A percentile compares a stretch with the other conserved stretches of the same genome.
Conservation (phyloP, 352 stramenopile species). For the Phytophthora idaei region DNA sequence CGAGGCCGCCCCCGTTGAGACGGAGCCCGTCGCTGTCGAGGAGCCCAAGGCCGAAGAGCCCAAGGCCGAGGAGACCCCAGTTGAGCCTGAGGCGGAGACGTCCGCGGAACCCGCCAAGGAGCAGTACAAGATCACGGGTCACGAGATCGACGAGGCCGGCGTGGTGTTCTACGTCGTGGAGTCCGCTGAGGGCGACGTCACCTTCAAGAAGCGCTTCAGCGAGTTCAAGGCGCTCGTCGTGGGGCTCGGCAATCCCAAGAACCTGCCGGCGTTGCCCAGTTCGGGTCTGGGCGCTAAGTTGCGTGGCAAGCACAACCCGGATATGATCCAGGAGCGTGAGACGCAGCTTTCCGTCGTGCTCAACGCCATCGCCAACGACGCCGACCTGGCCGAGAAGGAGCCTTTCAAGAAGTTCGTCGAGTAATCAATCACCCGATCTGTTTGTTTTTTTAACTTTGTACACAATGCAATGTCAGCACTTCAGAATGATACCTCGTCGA, state of each 20-base stretch:
- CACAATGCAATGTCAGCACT: neutral
- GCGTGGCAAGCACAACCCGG: constrained; percentile 64
- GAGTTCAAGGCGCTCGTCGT: constrained; percentile 82
- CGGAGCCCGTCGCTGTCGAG: constrained; percentile 11
- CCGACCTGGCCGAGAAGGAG: constrained; percentile 44
- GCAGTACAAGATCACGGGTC: constrained; percentile 51
- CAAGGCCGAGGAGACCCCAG: constrained; percentile 4
- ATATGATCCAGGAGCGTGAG: constrained; percentile 68
- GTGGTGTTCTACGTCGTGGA: constrained; percentile 79
- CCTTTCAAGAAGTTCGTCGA: constrained; percentile 68
- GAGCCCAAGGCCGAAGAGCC: constrained; percentile 10
- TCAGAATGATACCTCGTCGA: too few relatives aligned
- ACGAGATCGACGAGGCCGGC: constrained; percentile 67
- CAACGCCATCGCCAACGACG: constrained; percentile 67
- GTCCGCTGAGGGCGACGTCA: constrained; percentile 33
- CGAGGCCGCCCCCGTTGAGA: constrained; percentile 17
- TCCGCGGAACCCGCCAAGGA: constrained; percentile 22
- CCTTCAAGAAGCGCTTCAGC: constrained; percentile 78
- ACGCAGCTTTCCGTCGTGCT: constrained; percentile 64
- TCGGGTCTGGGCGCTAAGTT: constrained; percentile 54
- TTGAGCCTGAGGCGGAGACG: constrained; percentile 27
- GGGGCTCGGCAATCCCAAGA: constrained; percentile 35
- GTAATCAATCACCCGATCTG: constrained; percentile 1
- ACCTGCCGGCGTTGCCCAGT: constrained; percentile 59
- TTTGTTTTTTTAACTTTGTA: constrained; percentile 7